phyloP scores from a whole-genome alignment of 768 basidiomycete genomes.

The Amanita thiersii region DNA sequence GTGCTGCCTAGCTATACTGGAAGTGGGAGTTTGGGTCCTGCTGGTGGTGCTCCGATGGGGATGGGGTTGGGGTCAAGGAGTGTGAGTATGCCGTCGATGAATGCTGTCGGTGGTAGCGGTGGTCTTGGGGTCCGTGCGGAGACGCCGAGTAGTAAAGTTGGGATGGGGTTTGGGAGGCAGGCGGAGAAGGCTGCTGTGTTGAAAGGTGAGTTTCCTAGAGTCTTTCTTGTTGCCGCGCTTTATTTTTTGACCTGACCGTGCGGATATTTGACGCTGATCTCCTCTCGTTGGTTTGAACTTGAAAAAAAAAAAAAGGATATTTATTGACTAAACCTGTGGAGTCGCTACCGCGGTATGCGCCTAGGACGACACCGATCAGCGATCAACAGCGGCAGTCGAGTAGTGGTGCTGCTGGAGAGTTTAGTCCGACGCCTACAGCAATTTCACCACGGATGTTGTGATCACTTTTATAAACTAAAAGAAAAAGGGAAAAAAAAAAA shows the following conservation, averaged over 20 bases:
- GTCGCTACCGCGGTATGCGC: slow-evolving; percentile 7
- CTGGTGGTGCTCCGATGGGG: no score
- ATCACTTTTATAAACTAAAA: no score
- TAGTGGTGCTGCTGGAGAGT: no score
- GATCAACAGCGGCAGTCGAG: no score
- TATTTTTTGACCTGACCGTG: background rate
- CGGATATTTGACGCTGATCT: background rate
- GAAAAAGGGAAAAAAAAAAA: no score
- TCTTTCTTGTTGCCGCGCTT: background rate
- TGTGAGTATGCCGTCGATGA: slow-evolving; percentile 23
- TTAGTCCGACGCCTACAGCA: no score
- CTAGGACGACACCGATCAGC: background rate
- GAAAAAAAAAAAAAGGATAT: slow-evolving; percentile 5
- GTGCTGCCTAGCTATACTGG: slow-evolving; percentile 43
- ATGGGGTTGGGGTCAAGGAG: slow-evolving; percentile 20
- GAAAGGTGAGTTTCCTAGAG: slow-evolving; percentile 29
- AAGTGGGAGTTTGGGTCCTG: slow-evolving; percentile 26
- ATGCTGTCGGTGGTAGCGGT: slow-evolving; percentile 17
- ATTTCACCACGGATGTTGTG: no score
- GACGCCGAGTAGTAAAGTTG: slow-evolving; percentile 4
- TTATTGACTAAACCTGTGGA: slow-evolving; percentile 7
- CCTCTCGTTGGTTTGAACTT: no score
- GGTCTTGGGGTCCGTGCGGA: slow-evolving; percentile 1
- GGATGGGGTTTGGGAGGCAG: slow-evolving; percentile 71
- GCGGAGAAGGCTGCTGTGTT: slow-evolving; percentile 66